phyloP scores from a whole-genome alignment of 257 asterid species.

The Voacanga thouarsii region DNA sequence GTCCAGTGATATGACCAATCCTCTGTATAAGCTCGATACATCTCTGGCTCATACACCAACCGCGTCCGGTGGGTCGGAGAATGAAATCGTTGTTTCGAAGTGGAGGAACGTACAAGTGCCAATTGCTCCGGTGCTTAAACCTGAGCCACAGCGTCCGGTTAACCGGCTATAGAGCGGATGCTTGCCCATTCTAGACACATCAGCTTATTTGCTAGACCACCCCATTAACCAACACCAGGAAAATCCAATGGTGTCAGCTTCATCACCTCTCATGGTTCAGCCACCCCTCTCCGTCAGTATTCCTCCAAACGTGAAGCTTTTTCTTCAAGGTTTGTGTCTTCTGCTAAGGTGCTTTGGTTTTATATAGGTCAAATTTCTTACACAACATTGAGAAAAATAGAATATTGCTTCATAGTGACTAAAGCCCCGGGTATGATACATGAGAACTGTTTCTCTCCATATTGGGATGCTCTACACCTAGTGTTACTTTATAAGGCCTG shows the following conservation, averaged over 20 bases:
- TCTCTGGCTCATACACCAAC: constrained; percentile 44
- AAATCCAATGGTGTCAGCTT: constrained; percentile 17
- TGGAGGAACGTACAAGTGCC: constrained; percentile 31
- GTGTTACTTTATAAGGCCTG: too few relatives aligned
- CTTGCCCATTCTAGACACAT: constrained; percentile 55
- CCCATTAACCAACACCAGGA: constrained; percentile 13
- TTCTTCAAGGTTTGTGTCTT: constrained; percentile 65
- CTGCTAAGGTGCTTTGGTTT: constrained; percentile 2
- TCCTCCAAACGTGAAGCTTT: constrained; percentile 45
- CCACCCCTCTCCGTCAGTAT: constrained; percentile 20
- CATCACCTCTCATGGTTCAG: constrained; percentile 18
- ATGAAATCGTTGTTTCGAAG: constrained; percentile 40
- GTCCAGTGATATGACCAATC: constrained; percentile 37
- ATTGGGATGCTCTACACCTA: too few relatives aligned
- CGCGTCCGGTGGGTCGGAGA: constrained; percentile 59
- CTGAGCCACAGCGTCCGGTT: constrained; percentile 52
- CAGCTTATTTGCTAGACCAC: constrained; percentile 45
- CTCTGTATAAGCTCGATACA: constrained; percentile 30
- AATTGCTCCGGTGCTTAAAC: constrained; percentile 42
- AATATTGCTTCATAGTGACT: too few relatives aligned
- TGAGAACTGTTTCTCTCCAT: too few relatives aligned
- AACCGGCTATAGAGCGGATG: constrained; percentile 30
- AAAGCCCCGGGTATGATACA: too few relatives aligned
- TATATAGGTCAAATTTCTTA: constrained; percentile 10
- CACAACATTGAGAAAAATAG: not conserved